Conservation (phyloP, 2,329 filamentous ascomycete species). For the Thyridium curvatum region DNA sequence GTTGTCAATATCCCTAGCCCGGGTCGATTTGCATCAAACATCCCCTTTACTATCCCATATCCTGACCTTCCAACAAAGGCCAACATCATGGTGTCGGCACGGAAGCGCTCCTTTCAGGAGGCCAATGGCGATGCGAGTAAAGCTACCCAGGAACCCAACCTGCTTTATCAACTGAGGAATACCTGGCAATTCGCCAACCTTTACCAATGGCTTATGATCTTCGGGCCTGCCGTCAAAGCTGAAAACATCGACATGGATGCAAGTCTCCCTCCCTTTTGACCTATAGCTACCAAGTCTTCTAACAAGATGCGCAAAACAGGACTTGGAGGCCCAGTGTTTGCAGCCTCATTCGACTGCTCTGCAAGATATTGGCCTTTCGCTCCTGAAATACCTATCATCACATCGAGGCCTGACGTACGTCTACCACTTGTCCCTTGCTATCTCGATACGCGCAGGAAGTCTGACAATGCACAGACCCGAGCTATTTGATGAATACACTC, state of each 20-base stretch:
- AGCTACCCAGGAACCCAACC: constrained; percentile 20
- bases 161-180: constrained; percentile 68
- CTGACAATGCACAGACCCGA: constrained; percentile 54
- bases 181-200: constrained; percentile 96
- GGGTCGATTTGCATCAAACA: neutral
- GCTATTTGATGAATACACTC: constrained; percentile 88
- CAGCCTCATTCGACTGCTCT: constrained; percentile 71
- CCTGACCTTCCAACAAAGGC: neutral
- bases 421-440: neutral
- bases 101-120: constrained; percentile 42
- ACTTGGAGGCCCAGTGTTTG: constrained; percentile 82
- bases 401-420: constrained; percentile 86
- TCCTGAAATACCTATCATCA: constrained; percentile 90
- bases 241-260: constrained; percentile 88
- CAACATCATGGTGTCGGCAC: constrained; percentile 33
- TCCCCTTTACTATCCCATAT: constrained; percentile 1
- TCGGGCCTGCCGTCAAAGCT: constrained; percentile 84
- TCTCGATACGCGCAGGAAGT: neutral
- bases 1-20: no score
- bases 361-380: constrained; percentile 72
- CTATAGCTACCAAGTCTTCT: constrained; percentile 1
- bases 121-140: constrained; percentile 24
- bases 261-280: constrained; percentile 15
- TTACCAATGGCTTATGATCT: constrained; percentile 88
- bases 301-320: constrained; percentile 44